These are phyloP conservation scores for Erythrophleum fordii DNA, from an alignment of 306 rosid species.

Conservation along the genomic window DNA sequence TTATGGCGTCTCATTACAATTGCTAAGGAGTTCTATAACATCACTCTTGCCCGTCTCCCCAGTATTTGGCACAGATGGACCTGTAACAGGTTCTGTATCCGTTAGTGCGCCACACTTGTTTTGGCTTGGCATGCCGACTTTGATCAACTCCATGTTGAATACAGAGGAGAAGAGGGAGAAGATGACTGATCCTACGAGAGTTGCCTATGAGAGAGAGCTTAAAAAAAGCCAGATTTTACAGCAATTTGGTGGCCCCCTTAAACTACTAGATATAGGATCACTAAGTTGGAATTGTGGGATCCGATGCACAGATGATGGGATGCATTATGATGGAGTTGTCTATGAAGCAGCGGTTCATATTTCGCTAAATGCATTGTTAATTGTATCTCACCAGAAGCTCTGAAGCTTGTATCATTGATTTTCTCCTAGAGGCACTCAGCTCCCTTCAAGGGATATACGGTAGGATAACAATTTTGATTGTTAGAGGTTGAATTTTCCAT, in stretches of 20 bases:
- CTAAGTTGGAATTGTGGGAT: conserved; percentile 96
- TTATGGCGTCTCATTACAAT: conserved; percentile 47
- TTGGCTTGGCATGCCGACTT: conserved; percentile 85
- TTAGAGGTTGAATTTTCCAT: conserved; percentile 45
- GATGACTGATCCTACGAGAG: conserved; percentile 73
- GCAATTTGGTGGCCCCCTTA: conserved; percentile 73
- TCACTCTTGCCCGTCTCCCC: conserved; percentile 64
- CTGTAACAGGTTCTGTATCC: conserved; percentile 50
- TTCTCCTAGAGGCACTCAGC: conserved; percentile 24
- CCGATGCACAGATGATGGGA: conserved; percentile 87
- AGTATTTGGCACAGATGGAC: conserved; percentile 50
- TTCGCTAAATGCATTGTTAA: conserved; percentile 85
- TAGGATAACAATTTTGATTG: conserved; percentile 49
- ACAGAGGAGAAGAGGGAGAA: conserved; percentile 83
- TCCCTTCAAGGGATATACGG: conserved; percentile 29
- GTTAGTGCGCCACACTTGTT: conserved; percentile 73
- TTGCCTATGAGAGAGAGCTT: conserved; percentile 62
- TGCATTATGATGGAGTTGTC: conserved; percentile 80
- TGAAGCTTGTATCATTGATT: conserved; percentile 48
- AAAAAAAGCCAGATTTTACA: conserved; percentile 59
- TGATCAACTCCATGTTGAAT: conserved; percentile 87
- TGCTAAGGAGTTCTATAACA: conserved; percentile 54
- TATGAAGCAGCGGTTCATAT: conserved; percentile 87
- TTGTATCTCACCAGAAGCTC: conserved; percentile 93
- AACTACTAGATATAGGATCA: conserved; percentile 71